Evolutionary conservation across 306 rosid genomes (phyloP), one percentile per base, ranked within the genome.

Genomic region (Styphnolobium japonicum): DNA sequence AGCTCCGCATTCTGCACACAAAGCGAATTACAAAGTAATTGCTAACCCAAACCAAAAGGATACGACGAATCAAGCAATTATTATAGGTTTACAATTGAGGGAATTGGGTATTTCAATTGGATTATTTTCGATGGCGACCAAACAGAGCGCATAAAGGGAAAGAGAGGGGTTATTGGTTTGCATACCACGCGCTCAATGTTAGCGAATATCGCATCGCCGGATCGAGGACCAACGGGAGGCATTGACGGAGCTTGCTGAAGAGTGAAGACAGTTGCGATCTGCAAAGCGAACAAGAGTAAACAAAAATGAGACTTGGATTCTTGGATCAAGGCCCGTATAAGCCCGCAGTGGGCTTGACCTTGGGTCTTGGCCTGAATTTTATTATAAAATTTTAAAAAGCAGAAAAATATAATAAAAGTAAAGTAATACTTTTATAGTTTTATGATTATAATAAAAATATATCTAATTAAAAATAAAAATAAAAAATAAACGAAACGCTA

Each of bases 161-260:
- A 21, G 18, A 52, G 46, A 49, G 53, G n/a, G 25, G 40, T 49
- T 70, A 1, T 46, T 10, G 1, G 23, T 10, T 25, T 10, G 55
- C 90, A 86, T 88, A 94, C 98, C 87, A 95, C 98, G 43, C 96
- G 97, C 76, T 95, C 98, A 2, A 92, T 80, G 86, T 67, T 92
- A 15, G 98, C 88, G 84, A 95, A 95, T 76, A 95, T 95, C 0
- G 98, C 96, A n/a, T 92, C 98, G 11, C 98, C 98, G 43, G 98
- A 83, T 88, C 97, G 92, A 80, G 98, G 97, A 75, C 80, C 97
- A 67, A 88, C 89, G 1, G 92, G 96, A 79, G 98, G 84, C 98
- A 95, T 92, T 18, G 75, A 55, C 80, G 83, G 73, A 79, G 60
- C n/a, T 74, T 16, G 5, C 64, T 55, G 23, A 37, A 16, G n/a